Conservation (phyloP, 148 eudicot genomes). For the Amaranthus hypochondriacus region DNA sequence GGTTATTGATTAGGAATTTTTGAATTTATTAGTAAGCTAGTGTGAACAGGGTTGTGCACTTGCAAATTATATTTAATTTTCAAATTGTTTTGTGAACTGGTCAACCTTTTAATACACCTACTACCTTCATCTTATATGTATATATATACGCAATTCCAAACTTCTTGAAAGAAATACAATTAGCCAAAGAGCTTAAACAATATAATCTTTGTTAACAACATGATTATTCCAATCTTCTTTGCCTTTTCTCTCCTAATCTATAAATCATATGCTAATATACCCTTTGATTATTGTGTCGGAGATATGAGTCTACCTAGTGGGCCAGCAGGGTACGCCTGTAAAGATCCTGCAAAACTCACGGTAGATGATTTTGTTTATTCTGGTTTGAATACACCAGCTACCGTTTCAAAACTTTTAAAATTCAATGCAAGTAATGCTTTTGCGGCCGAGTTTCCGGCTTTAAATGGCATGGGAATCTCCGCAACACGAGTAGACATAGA, state of each 20-base stretch:
- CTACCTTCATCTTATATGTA: too few relatives aligned
- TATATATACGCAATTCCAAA: too few relatives aligned
- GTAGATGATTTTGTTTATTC: constrained; percentile 9
- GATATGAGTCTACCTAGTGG: background rate
- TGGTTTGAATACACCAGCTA: background rate
- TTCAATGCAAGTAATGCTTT: background rate
- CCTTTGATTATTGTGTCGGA: constrained; percentile 3
- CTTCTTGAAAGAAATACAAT: too few relatives aligned
- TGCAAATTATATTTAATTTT: too few relatives aligned
- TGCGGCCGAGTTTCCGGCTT: background rate
- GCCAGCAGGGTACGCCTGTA: constrained; percentile 8
- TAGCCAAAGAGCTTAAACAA: too few relatives aligned
- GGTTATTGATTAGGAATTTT: too few relatives aligned
- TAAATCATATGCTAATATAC: background rate
- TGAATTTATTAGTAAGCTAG: too few relatives aligned
- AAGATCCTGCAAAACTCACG: background rate
- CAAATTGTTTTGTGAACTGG: too few relatives aligned
- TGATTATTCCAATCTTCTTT: background rate
- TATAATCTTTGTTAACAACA: background rate
- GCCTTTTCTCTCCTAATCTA: background rate
- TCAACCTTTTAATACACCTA: too few relatives aligned
- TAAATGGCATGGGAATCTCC: constrained; percentile 7
- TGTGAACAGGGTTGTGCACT: too few relatives aligned
- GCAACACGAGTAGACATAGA: background rate
- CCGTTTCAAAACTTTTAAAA: background rate